Base-by-base conservation (phyloP, 371 early-diverging fungal genomes). In the Mortierella sp. region DNA sequence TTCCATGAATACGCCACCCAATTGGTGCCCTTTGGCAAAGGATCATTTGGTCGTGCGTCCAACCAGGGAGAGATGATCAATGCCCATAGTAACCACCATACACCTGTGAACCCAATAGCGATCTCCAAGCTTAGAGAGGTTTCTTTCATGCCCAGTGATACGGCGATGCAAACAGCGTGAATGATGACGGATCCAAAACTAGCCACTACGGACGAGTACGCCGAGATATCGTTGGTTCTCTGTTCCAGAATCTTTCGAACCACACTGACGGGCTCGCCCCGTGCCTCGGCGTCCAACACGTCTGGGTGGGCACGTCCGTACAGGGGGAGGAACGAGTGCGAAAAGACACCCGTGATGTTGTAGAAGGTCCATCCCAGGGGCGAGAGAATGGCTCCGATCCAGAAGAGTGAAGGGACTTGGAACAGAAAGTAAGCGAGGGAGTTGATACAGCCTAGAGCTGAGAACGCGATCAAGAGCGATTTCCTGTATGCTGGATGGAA, bases 311-410 rank as follows among this genome's bases (percentile, higher is more conserved):
- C 78, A 21, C 84, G 79, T 0, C 84, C 79, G 19, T 87, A 77
- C 22, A 85, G 60, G 13, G 89, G 88, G 10, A 91, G 69, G 67
- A 79, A 89, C 13, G 87, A 81, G 48, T 87, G 82, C 34, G 81
- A 81, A 46, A 86, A 87, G n/a, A 89, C 88, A 37, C 68, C 54
- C 3, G 54, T 47, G 24, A 74, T 54, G 54, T 74, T 74, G 58
- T 50, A 74, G 31, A 62, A 53, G 14, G 68, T 47, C 69, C 68
- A 60, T 13, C 67, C 68, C 0, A 74, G 41, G 3, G 68, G 68
- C 0, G 68, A 58, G 7, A 74, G 51, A 39, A 74, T 63, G 39
- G 60, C 61, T 5, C 52, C 60, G n/a, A 68, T 40, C 76, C 76
- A 74, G 54, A 57, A 64, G 3, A 74, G 49, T 1, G 54, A 43